These are phyloP conservation scores for Cercospora zeina DNA, from an alignment of 2,329 filamentous ascomycete genomes.

Conservation along the genomic window DNA sequence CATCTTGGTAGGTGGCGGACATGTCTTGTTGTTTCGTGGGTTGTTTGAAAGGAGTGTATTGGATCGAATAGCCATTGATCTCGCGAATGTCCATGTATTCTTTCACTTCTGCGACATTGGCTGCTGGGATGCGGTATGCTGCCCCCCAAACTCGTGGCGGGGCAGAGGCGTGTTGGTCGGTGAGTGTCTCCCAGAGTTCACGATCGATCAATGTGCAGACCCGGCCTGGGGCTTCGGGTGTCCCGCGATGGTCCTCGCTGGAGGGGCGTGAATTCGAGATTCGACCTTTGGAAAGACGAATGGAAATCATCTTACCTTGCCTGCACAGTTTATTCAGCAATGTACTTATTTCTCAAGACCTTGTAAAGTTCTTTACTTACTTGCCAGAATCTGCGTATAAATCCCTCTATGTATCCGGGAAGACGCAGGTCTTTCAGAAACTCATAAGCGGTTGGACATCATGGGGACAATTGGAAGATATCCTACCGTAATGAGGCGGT, in stretches of 20 bases:
- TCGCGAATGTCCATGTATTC: slow-evolving; percentile 89
- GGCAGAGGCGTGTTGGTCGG: slow-evolving; percentile 62
- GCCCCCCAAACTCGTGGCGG: slow-evolving; percentile 81
- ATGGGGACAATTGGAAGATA: not conserved
- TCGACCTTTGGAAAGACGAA: not conserved
- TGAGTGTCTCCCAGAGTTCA: slow-evolving; percentile 75
- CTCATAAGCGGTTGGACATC: slow-evolving; percentile 5
- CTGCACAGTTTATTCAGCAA: slow-evolving; percentile 8
- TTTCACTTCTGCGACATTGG: slow-evolving; percentile 74
- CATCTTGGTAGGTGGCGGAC: slow-evolving; percentile 48
- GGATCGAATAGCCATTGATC: slow-evolving; percentile 95
- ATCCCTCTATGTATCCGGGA: slow-evolving; percentile 87
- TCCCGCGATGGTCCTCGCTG: slow-evolving; percentile 93
- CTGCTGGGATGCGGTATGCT: slow-evolving; percentile 75
- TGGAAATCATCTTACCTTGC: slow-evolving; percentile 34
- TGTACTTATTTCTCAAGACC: not conserved
- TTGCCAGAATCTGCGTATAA: slow-evolving; percentile 97
- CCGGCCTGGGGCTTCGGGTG: slow-evolving; percentile 79
- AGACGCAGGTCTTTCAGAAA: slow-evolving; percentile 68
- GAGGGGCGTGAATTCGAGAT: not conserved
- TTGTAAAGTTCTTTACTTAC: slow-evolving; percentile 53
- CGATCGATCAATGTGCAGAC: slow-evolving; percentile 91
- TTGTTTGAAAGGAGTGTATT: slow-evolving; percentile 72
- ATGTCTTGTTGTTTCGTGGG: slow-evolving; percentile 51
- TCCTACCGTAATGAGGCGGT: slow-evolving; percentile 87